phyloP scores from a whole-genome alignment of 768 basidiomycete species.

The Cystobasidiopsis lactophilus region DNA sequence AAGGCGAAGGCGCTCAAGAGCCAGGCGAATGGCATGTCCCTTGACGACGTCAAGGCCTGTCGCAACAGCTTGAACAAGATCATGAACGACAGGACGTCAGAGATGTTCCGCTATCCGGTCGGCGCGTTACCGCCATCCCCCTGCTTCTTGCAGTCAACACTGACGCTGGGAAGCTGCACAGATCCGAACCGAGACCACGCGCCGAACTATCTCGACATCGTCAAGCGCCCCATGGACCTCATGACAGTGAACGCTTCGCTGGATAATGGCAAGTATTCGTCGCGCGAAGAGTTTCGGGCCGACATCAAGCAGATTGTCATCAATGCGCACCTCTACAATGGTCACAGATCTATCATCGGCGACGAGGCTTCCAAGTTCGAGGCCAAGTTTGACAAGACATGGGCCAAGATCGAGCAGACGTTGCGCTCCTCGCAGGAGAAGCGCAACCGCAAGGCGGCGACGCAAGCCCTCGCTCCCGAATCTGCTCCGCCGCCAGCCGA shows the following conservation, averaged over 20 bases:
- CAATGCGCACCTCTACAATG: slow-evolving; percentile 74
- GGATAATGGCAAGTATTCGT: slow-evolving; percentile 61
- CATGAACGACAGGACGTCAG: slow-evolving; percentile 46
- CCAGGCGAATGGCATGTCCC: slow-evolving; percentile 17
- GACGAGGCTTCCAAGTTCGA: slow-evolving; percentile 56
- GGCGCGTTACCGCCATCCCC: background rate
- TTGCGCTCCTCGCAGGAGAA: slow-evolving; percentile 23
- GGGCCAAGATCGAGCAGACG: slow-evolving; percentile 68
- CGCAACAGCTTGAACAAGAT: slow-evolving; percentile 42
- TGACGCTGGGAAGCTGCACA: background rate
- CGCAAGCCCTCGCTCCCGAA: background rate
- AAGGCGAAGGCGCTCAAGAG: slow-evolving; percentile 12
- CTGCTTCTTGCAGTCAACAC: background rate
- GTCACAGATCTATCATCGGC: slow-evolving; percentile 44
- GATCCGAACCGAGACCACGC: slow-evolving; percentile 83
- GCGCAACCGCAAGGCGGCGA: background rate
- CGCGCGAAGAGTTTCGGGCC: slow-evolving; percentile 56
- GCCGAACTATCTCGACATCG: slow-evolving; percentile 67
- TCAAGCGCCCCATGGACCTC: slow-evolving; percentile 87
- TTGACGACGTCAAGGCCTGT: slow-evolving; percentile 16
- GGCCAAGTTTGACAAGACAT: slow-evolving; percentile 64
- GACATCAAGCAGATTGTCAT: slow-evolving; percentile 72
- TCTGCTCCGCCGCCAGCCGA: slow-evolving; percentile 10
- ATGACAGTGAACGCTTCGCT: slow-evolving; percentile 70
- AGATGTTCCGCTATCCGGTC: slow-evolving; percentile 66